Conservation (phyloP, 192 early-diverging fungal genomes). For the Bifiguratus adelaidae region DNA sequence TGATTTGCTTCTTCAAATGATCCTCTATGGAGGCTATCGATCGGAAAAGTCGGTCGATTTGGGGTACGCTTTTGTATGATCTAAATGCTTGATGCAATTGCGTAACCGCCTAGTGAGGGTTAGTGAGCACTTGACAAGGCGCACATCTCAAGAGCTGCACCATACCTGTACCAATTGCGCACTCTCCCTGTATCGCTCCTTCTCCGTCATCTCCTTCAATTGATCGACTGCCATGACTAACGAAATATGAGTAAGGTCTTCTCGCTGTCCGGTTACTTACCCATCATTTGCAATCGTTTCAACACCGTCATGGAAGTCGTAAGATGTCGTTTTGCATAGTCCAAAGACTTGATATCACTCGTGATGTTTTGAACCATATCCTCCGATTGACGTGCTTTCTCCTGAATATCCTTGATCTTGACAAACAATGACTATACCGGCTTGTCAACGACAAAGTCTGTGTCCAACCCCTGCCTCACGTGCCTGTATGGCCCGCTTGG, state of each 20-base stretch:
- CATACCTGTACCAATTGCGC: constrained; percentile 67
- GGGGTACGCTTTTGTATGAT: constrained; percentile 58
- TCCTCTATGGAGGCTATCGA: constrained; percentile 49
- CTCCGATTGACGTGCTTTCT: constrained; percentile 77
- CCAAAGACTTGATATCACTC: constrained; percentile 88
- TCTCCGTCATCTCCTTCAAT: constrained; percentile 48
- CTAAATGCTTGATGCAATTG: constrained; percentile 72
- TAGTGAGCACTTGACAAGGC: not conserved
- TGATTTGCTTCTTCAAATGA: constrained; percentile 49
- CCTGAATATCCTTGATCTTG: constrained; percentile 74
- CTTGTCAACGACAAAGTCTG: not conserved
- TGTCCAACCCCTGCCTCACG: not conserved
- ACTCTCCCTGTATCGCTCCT: constrained; percentile 68
- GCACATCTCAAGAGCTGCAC: not conserved
- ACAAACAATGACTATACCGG: constrained; percentile 56
- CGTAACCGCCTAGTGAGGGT: constrained; percentile 44
- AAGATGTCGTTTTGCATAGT: constrained; percentile 89
- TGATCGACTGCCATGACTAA: constrained; percentile 65
- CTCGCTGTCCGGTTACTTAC: constrained; percentile 16
- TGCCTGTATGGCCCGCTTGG: constrained; percentile 68
- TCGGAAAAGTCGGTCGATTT: constrained; percentile 61
- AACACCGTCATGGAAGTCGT: constrained; percentile 70
- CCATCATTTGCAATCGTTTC: constrained; percentile 82
- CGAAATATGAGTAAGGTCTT: not conserved
- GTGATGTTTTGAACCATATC: constrained; percentile 91